Base-by-base conservation (phyloP, 139 green algal genomes). In the Auxenochlorella protothecoides region DNA sequence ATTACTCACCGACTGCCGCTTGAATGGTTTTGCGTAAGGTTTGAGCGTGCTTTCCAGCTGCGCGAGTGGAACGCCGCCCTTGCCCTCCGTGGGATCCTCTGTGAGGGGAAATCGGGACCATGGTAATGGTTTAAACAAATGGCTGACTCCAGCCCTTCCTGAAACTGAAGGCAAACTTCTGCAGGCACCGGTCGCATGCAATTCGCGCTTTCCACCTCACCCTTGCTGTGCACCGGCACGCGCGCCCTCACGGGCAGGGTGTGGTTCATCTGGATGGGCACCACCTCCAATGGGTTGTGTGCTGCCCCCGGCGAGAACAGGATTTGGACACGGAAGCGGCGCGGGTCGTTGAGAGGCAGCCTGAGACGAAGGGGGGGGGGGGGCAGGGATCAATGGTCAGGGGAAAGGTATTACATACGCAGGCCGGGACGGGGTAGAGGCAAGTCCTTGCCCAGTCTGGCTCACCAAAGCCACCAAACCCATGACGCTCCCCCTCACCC, bases 251-350 rank as follows among this genome's bases (percentile, higher is more conserved):
- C 69, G 44, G 85, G 84, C 7, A 90, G 74, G 53, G 83, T 78
- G 68, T 90, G 85, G 68, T 88, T 79, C 55, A 78, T 72, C 60
- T 81, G 69, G 5, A 84, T 14, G 4, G 80, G 80, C 6, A 77
- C 64, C 10, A 80, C 71, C 59, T 73, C 72, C 11, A 66, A 80
- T 51, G 87, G 90, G 73, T 92, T 82, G 77, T 88, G 85, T 55
- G 79, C 81, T 14, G 89, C 90, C 12, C 91, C 91, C 27, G 86
- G 83, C 65, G 71, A 72, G 69, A 79, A 79, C 53, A 79, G 65
- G 14, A 75, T n/a, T 53, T 79, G 64, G 57, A 79, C 57, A 12
- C 69, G 63, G 81, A 98, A 98, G 54, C 93, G 85, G 63, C 83
- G 78, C 27, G 91, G 81, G 55, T 84, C 76, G 55, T 87, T 76